Evolutionary conservation across 2,329 filamentous ascomycete species (phyloP).

Genomic region (Colletotrichum plurivorum): DNA sequence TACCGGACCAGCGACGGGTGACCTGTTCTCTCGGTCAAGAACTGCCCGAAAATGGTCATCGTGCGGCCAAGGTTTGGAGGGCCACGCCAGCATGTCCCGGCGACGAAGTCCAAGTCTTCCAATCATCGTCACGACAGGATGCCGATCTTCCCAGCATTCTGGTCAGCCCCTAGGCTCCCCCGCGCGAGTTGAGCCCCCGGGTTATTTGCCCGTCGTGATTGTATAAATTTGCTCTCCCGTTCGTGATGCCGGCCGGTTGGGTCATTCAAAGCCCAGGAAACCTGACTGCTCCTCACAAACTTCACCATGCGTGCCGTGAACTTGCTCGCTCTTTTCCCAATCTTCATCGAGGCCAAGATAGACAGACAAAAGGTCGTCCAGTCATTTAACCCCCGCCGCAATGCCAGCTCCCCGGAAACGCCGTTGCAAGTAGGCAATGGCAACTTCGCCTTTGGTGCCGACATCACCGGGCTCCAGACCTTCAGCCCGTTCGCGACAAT

Average conservation of each 20-base stretch:
- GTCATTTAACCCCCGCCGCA: slow-evolving; percentile 63
- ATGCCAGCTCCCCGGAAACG: slow-evolving; percentile 62
- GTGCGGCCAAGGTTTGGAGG: background rate
- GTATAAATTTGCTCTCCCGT: background rate
- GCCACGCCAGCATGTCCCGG: background rate
- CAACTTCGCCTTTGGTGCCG: slow-evolving; percentile 63
- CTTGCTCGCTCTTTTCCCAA: slow-evolving; percentile 38
- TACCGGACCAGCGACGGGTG: background rate
- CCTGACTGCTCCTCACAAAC: background rate
- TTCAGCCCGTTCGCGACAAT: slow-evolving; percentile 62
- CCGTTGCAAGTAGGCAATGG: slow-evolving; percentile 67
- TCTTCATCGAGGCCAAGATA: slow-evolving; percentile 45
- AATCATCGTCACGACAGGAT: background rate
- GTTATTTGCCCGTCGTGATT: background rate
- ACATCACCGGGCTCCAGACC: slow-evolving; percentile 62
- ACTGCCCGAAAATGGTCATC: slow-evolving; percentile 16
- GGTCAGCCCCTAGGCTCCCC: background rate
- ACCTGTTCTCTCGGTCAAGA: slow-evolving; percentile 24
- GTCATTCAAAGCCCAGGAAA: no score
- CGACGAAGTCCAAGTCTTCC: background rate
- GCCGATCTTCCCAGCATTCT: slow-evolving; percentile 7
- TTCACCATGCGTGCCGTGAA: slow-evolving; percentile 18
- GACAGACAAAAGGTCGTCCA: slow-evolving; percentile 52
- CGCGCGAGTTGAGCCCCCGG: background rate
- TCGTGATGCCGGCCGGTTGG: background rate